Base-by-base conservation (phyloP, 169 alveolate species). In the Plasmodium billcollinsi region DNA sequence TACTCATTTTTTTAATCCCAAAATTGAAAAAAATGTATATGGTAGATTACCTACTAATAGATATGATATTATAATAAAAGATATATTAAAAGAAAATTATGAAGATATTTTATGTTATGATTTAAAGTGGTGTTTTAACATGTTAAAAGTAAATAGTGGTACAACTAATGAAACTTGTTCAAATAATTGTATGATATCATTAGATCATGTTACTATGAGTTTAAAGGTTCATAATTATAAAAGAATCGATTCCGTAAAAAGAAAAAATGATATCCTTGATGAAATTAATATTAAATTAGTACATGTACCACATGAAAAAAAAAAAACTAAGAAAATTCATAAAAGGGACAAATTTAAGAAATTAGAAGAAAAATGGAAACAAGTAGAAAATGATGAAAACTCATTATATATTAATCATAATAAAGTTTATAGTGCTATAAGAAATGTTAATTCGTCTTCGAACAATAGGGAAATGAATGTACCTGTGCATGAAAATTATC, bases 1-100 rank as follows among this genome's bases (percentile, higher is more conserved):
- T n/a, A 95, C 97, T 29, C 73, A 91, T 24, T 95, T 93, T 80
- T 92, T 95, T 59, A 88, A 95, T 74, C 97, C 97, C 0, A 62
- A 73, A 73, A 74, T 88, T 66, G 86, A 74, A 66, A 67, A 85
- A 29, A 33, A 83, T 69, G 74, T 18, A 71, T 69, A 83, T 70
- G 91, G 91, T 21, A 83, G 91, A 62, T 24, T 71, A 39, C 91
- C 91, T 59, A 56, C 8, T 29, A 83, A 83, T 58, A 83, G 91
- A 73, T 83, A 83, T 71, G 91, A 83, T 83, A 52, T 83, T 15
- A 83, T 83, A 21, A 65, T 83, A 20, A 83, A 83, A 26, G 91
- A 83, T 47, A 83, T 83, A 45, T 83, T 83, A 70, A 83, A 83
- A 56, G 91, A 83, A 47, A 71, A 56, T 69, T 70, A 83, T 59